Conservation (phyloP, 2,329 filamentous ascomycete genomes). For the Cercospora zeina region DNA sequence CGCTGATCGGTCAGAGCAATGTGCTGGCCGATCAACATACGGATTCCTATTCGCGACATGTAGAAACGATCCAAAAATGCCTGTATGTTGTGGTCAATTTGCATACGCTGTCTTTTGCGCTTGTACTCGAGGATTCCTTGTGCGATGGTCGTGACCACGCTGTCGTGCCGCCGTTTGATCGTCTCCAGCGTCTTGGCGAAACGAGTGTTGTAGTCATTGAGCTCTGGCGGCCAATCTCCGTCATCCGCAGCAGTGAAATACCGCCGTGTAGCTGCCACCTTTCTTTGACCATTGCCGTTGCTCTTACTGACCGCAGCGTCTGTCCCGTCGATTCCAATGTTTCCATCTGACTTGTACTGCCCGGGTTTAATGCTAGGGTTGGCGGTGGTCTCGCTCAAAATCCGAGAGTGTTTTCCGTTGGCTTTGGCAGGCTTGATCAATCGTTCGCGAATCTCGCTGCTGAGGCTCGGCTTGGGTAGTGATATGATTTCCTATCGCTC, state of each 20-base stretch:
- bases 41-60: constrained; percentile 98
- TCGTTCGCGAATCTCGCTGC: constrained; percentile 72
- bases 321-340: constrained; percentile 48
- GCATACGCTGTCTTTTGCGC: constrained; percentile 91
- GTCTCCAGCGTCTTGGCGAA: constrained; percentile 86
- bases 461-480: constrained; percentile 74
- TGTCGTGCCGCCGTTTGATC: constrained; percentile 94
- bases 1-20: constrained; percentile 94
- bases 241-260: constrained; percentile 91
- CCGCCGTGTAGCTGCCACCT: constrained; percentile 56
- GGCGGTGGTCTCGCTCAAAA: constrained; percentile 77
- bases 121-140: constrained; percentile 99
- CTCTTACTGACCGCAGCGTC: constrained; percentile 50
- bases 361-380: constrained; percentile 88
- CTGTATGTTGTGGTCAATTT: constrained; percentile 97
- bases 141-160: constrained; percentile 96
- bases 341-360: constrained; percentile 68
- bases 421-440: constrained; percentile 67
- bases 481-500: constrained; percentile 79
- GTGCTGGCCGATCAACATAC: constrained; percentile 98
- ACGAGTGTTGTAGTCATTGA: constrained; percentile 88
- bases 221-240: constrained; percentile 87
- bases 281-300: constrained; percentile 53
- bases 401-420: constrained; percentile 60
- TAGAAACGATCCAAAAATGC: constrained; percentile 98